Base-by-base conservation (phyloP, 176 grass and related monocot genomes). In the Eleusine coracana region DNA sequence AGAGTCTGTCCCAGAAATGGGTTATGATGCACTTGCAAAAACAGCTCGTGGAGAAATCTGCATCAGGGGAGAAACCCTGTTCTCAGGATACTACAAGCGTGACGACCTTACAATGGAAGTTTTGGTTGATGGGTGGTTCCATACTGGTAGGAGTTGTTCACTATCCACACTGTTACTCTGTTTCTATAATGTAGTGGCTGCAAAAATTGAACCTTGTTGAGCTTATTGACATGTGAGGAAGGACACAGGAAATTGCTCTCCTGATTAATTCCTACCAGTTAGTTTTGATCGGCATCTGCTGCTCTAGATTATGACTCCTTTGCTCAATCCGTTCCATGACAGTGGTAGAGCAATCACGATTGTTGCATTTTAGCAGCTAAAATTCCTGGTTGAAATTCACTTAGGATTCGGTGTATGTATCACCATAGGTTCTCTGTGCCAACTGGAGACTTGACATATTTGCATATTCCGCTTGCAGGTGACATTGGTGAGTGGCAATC, bases 401-500 rank as follows among this genome's bases (percentile, higher is more conserved):
- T 74, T n/a, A 40, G 51, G 38, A 36, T 75, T 80, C 66, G 67
- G 48, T 49, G 50, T 37, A 40, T 69, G 29, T 68, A 67, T 48
- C 16, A 45, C 23, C 14, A 62, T 17, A 63, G 25, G 7, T 84
- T 29, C 80, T 50, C 18, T 85, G 31, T 80, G 29, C 52, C 21
- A 52, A 69, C 23, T 18, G 25, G 41, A 69, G 50, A 62, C 68
- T 60, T 50, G 48, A 78, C 80, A 61, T 9, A 41, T 68, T 27
- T 77, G 28, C 45, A 45, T 85, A 23, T 61, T 79, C 78, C 85
- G 69, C 49, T 88, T 90, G 52, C 79, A 97, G 92, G 92, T 41
- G 94, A 97, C 58, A 88, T 97, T 71, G 94, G 94, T 74, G 92
- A 97, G 68, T 97, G 94, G 94, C 94, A 94, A 70, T 80, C 87